Conservation (phyloP, 306 rosid species). For the Begonia fuchsioides region DNA sequence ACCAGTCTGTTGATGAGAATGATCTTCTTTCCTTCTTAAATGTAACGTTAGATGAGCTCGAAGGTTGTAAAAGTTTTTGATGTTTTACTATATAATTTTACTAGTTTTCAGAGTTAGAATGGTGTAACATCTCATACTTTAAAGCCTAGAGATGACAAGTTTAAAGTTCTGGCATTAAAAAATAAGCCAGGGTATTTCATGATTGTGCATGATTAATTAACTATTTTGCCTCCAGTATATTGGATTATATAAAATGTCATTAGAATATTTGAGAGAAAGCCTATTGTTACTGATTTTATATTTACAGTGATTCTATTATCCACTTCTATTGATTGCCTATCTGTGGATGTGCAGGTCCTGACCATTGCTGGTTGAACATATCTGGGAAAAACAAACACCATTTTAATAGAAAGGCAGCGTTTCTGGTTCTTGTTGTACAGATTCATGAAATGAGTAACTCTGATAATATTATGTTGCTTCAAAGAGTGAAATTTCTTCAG, state of each 20-base stretch:
- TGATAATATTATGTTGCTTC: slow-evolving; percentile 18
- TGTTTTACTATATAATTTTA: background rate
- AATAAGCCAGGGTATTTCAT: background rate
- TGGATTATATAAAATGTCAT: background rate
- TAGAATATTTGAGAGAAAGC: background rate
- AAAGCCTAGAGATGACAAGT: background rate
- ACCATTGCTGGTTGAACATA: slow-evolving; percentile 74
- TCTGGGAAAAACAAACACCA: slow-evolving; percentile 19
- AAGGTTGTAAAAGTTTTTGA: slow-evolving; percentile 39
- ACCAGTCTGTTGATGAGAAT: slow-evolving; percentile 21
- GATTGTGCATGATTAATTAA: background rate
- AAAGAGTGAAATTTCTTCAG: slow-evolving; percentile 53
- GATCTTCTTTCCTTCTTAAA: slow-evolving; percentile 52
- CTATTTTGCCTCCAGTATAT: background rate
- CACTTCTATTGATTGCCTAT: slow-evolving; percentile 7
- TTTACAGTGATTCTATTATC: background rate
- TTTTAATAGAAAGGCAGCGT: slow-evolving; percentile 23
- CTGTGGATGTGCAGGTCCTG: slow-evolving; percentile 40
- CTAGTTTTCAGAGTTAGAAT: background rate
- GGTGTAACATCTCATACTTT: background rate
- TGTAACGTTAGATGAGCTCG: slow-evolving; percentile 35
- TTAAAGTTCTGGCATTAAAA: background rate
- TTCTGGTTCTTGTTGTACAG: slow-evolving; percentile 54
- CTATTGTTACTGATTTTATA: background rate
- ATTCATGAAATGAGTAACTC: slow-evolving; percentile 18